These are phyloP conservation scores for Penicillium brasilianum DNA, from an alignment of 2,329 filamentous ascomycete genomes.

Conservation along the genomic window DNA sequence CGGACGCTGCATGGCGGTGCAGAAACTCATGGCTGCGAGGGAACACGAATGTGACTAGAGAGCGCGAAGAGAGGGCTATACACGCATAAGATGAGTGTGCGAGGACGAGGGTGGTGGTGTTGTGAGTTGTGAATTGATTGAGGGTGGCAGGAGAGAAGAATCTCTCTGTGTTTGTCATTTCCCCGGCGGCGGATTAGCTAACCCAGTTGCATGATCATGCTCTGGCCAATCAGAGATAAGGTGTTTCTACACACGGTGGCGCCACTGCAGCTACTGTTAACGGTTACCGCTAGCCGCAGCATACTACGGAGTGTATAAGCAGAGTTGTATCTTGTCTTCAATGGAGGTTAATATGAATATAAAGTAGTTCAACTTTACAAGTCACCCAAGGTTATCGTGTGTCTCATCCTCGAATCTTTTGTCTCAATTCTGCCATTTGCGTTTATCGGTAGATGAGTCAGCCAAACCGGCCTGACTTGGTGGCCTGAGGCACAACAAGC, in stretches of 20 bases:
- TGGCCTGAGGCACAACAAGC: background rate
- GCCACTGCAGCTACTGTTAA: conserved; percentile 26
- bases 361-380: background rate
- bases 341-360: too few species aligned
- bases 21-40: conserved; percentile 46
- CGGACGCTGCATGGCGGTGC: conserved; percentile 42
- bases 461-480: background rate
- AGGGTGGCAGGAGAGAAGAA: conserved; percentile 21
- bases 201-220: conserved; percentile 28
- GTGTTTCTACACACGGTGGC: conserved; percentile 46
- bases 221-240: conserved; percentile 43
- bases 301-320: too few species aligned
- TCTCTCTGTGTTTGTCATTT: conserved; percentile 32
- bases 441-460: conserved; percentile 31
- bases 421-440: background rate
- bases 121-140: conserved; percentile 12
- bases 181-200: conserved; percentile 34
- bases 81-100: conserved; percentile 18
- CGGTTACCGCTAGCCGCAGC: background rate
- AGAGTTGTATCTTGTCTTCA: too few species aligned
- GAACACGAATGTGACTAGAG: conserved; percentile 4
- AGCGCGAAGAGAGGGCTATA: conserved; percentile 24
- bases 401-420: background rate
- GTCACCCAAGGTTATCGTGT: background rate
- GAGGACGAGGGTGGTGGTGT: conserved; percentile 13